Conservation (phyloP, 345 rosid genomes). For the Brassica rapa region DNA sequence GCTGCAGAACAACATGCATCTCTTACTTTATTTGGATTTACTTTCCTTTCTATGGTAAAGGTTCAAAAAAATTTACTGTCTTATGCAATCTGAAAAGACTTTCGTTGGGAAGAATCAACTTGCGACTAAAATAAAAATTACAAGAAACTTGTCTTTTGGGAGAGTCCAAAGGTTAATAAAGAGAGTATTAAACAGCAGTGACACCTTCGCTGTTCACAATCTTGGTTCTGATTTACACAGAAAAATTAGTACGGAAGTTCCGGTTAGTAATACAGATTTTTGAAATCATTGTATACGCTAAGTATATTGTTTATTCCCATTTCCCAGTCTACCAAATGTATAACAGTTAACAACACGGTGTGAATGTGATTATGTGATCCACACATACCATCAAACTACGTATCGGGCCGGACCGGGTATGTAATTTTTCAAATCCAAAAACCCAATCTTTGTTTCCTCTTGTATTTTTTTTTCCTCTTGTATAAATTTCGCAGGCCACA, state of each 20-base stretch:
- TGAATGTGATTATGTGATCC: neutral
- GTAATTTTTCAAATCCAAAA: neutral
- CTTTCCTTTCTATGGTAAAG: neutral
- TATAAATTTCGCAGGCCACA: neutral
- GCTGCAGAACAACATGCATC: slow-evolving; percentile 30
- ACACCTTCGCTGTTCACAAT: slow-evolving; percentile 13
- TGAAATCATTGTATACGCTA: neutral
- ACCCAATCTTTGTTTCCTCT: neutral
- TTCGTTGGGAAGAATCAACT: neutral
- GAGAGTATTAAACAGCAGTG: slow-evolving; percentile 1
- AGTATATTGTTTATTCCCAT: neutral
- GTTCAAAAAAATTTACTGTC: neutral
- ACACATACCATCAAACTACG: slow-evolving; percentile 5
- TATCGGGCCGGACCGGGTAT: neutral
- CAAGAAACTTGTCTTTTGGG: slow-evolving; percentile 24
- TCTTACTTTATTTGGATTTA: neutral
- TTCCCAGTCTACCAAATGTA: neutral
- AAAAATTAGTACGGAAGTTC: neutral
- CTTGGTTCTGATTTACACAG: slow-evolving; percentile 29
- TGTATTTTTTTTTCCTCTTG: neutral
- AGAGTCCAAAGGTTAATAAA: slow-evolving; percentile 14
- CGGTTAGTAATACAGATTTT: neutral
- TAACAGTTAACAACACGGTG: neutral
- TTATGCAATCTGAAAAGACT: slow-evolving; percentile 3
- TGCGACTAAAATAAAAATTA: slow-evolving; percentile 3